Evolutionary conservation across 306 rosid genomes (phyloP).

Genomic region (Datisca glomerata): DNA sequence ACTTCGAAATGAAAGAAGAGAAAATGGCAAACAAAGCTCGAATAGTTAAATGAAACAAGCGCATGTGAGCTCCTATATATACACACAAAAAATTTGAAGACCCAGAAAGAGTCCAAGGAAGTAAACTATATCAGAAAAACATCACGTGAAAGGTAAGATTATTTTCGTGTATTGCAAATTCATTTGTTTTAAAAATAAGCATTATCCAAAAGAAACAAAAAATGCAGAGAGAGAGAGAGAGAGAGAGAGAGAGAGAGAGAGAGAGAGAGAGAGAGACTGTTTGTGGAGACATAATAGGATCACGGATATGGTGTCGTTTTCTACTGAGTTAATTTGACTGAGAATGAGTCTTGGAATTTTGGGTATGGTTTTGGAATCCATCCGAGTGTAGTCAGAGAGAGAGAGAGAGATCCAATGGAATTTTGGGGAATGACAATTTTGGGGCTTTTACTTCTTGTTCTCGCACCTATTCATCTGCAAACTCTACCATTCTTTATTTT

Average conservation of each 20-base stretch:
- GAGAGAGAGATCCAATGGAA: neutral
- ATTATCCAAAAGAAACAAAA: slow-evolving; percentile 1
- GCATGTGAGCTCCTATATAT: slow-evolving; percentile 16
- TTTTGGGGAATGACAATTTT: no score
- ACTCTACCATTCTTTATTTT: no score
- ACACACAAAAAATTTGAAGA: slow-evolving; percentile 5
- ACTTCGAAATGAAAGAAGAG: neutral
- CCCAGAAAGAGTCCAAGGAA: slow-evolving; percentile 6
- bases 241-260: neutral
- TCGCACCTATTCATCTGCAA: no score
- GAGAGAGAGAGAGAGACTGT: neutral
- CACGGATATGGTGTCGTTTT: slow-evolving; percentile 26
- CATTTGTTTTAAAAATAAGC: neutral
- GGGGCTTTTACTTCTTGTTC: no score
- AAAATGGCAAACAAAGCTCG: slow-evolving; percentile 6
- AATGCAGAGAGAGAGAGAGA: neutral
- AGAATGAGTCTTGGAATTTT: slow-evolving; percentile 7
- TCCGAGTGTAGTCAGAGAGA: neutral
- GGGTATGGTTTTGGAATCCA: slow-evolving; percentile 4
- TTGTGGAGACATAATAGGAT: slow-evolving; percentile 9
- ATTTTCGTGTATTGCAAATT: slow-evolving; percentile 6
- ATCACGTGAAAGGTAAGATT: slow-evolving; percentile 45
- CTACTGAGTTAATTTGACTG: slow-evolving; percentile 11
- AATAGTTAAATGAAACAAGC: slow-evolving; percentile 9
- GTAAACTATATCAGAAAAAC: neutral